A percentile compares a stretch with the other conserved stretches of the same genome.
Conservation (phyloP, 108 stramenopile species). For the Schizochytrium sp. region DNA sequence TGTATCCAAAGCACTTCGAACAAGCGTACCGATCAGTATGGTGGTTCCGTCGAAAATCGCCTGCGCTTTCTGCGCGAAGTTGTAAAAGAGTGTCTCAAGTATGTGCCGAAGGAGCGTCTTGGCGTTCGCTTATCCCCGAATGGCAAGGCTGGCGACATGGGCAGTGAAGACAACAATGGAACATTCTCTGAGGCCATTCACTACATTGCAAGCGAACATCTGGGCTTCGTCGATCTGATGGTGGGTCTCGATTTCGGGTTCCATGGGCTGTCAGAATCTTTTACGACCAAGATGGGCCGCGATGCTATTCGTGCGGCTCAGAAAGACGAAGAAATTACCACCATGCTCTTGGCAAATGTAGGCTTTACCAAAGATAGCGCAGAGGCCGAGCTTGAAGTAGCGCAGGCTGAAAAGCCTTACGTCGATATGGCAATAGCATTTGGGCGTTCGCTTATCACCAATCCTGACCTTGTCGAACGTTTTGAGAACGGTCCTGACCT, state of each 20-base stretch:
- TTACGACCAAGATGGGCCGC: conserved; percentile 71
- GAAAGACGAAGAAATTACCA: conserved; percentile 67
- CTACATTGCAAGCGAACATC: conserved; percentile 70
- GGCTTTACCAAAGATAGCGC: conserved; percentile 75
- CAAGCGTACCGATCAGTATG: conserved; percentile 76
- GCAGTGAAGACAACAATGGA: conserved; percentile 76
- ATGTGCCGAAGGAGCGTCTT: conserved; percentile 74
- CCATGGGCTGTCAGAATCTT: conserved; percentile 70
- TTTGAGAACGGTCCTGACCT: conserved; percentile 76
- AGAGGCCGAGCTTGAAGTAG: not conserved
- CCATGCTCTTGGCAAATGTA: conserved; percentile 78
- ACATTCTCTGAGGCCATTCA: conserved; percentile 73
- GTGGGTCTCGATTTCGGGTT: conserved; percentile 82
- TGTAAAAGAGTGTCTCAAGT: not conserved
- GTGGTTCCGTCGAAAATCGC: conserved; percentile 80
- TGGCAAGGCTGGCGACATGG: conserved; percentile 79
- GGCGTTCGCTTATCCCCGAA: conserved; percentile 83
- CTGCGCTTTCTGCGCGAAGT: conserved; percentile 78
- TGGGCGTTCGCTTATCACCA: conserved; percentile 82
- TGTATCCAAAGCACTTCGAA: conserved; percentile 74
- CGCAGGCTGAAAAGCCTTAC: conserved; percentile 66
- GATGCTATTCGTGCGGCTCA: conserved; percentile 62
- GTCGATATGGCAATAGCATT: conserved; percentile 70
- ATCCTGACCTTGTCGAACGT: conserved; percentile 83
- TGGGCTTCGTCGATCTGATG: conserved; percentile 84